These are phyloP conservation scores for Epichloe gansuensis DNA, from an alignment of 2,329 filamentous ascomycete species.

Conservation along the genomic window DNA sequence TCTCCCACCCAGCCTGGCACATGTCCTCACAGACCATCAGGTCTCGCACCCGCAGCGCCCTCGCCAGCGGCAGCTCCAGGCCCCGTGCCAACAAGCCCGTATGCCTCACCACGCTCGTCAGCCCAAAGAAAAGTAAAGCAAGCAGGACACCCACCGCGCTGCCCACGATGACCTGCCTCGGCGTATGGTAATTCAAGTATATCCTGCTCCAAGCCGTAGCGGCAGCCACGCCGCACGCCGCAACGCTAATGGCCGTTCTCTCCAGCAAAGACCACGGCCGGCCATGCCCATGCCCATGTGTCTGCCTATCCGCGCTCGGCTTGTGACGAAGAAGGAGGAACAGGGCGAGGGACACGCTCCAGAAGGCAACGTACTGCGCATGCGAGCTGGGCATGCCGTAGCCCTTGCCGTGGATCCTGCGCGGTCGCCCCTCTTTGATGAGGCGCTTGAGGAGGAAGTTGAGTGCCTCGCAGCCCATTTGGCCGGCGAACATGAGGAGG, in stretches of 20 bases:
- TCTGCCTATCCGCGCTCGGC: slow-evolving; percentile 27
- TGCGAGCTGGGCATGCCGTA: slow-evolving; percentile 97
- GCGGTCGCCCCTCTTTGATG: slow-evolving; percentile 84
- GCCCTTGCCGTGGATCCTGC: slow-evolving; percentile 75
- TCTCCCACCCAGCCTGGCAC: slow-evolving; percentile 84
- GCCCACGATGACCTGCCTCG: slow-evolving; percentile 76
- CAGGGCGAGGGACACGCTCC: slow-evolving; percentile 69
- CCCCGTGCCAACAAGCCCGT: slow-evolving; percentile 61
- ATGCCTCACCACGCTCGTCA: slow-evolving; percentile 54
- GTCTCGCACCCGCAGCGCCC: slow-evolving; percentile 64
- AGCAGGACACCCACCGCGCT: slow-evolving; percentile 56
- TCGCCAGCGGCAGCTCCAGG: slow-evolving; percentile 52
- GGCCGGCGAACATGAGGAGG: slow-evolving; percentile 77
- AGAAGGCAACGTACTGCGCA: slow-evolving; percentile 89
- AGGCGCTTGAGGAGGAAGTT: slow-evolving; percentile 84
- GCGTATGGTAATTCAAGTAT: slow-evolving; percentile 88
- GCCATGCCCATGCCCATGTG: not conserved
- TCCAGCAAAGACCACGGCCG: slow-evolving; percentile 48
- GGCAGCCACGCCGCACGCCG: slow-evolving; percentile 48
- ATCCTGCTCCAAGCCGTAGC: slow-evolving; percentile 71
- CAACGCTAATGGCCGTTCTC: slow-evolving; percentile 40
- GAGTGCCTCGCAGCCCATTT: slow-evolving; percentile 80
- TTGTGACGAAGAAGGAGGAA: slow-evolving; percentile 76
- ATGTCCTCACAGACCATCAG: slow-evolving; percentile 80
- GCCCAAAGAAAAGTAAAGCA: slow-evolving; percentile 66